Evolutionary conservation across 305 asterid genomes (phyloP), one percentile per base, ranked within the genome.

Genomic region (Andrographis paniculata): DNA sequence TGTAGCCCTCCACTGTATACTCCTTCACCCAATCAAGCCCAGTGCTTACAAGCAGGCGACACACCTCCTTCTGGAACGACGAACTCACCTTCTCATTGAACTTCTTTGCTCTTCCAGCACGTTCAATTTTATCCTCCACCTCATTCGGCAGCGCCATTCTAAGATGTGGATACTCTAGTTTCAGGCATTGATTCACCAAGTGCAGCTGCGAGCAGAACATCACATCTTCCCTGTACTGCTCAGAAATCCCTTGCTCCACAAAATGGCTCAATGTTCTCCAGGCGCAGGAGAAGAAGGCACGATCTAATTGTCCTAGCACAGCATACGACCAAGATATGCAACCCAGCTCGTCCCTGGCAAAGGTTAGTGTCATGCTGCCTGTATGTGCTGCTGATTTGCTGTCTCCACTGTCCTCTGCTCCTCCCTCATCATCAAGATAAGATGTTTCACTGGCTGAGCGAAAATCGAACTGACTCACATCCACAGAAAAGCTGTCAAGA

Each of bases 11-110:
- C 55, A 80, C 72, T 9, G 21, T 65, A 55, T 85, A 73, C 48
- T 89, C 98, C 51, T 74, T 85, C 17, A 80, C 71, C 98, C 98
- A 85, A 39, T 82, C 83, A 38, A 82, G 61, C 40, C 98, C 98
- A 7, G 98, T 89, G 61, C 94, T 80, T 35, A 80, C 78, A 42
- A 89, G 95, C 57, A 85, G 91, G 48, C 92, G 88, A 30, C 66
- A 67, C 55, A 89, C 95, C 78, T 85, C 98, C 82, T 85, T 80
- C 67, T 89, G 95, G 44, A 89, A 82, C 9, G 98, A 85, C 13
- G 98, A 89, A 11, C 82, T 85, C 57, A 79, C 75, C 67, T 76
- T 85, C 68, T 76, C 78, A 60, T 76, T 89, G 59, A 82, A 89
- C 68, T 77, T 77, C 70, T 77, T 85, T 5, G 94, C 74, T 64